Conservation (phyloP, 1,139 yeast genomes). For the Yamadazyma pseudoaaseri region DNA sequence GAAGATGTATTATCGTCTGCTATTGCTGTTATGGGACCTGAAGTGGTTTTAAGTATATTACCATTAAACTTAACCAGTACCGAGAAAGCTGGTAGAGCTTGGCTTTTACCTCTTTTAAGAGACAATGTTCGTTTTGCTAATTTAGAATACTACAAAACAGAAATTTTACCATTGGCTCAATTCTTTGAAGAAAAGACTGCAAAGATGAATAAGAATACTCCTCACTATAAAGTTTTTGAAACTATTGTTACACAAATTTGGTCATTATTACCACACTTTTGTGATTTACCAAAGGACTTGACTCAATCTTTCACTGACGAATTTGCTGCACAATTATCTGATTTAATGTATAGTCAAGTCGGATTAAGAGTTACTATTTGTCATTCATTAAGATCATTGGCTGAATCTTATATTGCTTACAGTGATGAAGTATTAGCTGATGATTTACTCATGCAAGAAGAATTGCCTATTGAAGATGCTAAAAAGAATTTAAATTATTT, state of each 20-base stretch:
- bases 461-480: slow-evolving; percentile 59
- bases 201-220: slow-evolving; percentile 51
- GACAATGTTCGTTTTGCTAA: slow-evolving; percentile 77
- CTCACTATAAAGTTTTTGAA: slow-evolving; percentile 71
- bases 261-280: slow-evolving; percentile 87
- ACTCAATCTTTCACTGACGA: slow-evolving; percentile 60
- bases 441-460: slow-evolving; percentile 58
- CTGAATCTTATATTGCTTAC: slow-evolving; percentile 71
- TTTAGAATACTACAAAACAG: slow-evolving; percentile 58
- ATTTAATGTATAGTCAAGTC: slow-evolving; percentile 69
- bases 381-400: slow-evolving; percentile 73
- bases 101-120: slow-evolving; percentile 91
- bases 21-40: slow-evolving; percentile 82
- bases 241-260: slow-evolving; percentile 90
- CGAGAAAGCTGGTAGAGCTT: slow-evolving; percentile 75
- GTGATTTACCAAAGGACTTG: slow-evolving; percentile 82
- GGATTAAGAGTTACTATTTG: slow-evolving; percentile 78
- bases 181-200: slow-evolving; percentile 52
- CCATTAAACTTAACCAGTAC: slow-evolving; percentile 68
- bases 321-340: slow-evolving; percentile 78
- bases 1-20: slow-evolving; percentile 81
- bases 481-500: slow-evolving; percentile 58
- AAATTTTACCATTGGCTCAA: slow-evolving; percentile 67
- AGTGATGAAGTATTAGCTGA: slow-evolving; percentile 57
- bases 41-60: slow-evolving; percentile 64